These are phyloP conservation scores for Claviceps sp. DNA, from an alignment of 2,329 filamentous ascomycete species.

Conservation along the genomic window DNA sequence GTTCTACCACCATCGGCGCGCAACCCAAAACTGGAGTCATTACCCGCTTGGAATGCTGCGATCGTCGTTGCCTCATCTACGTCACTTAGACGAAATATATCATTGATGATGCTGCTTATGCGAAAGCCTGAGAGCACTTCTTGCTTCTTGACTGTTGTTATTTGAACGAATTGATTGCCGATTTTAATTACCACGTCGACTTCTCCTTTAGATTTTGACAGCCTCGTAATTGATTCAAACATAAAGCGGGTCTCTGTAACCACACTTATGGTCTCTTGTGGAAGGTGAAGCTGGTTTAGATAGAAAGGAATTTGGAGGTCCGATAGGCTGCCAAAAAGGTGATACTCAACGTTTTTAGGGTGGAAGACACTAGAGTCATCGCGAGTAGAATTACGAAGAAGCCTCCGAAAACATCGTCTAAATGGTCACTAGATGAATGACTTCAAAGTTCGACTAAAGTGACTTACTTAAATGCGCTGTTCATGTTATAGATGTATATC, in stretches of 20 bases:
- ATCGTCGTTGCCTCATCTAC: constrained; percentile 50
- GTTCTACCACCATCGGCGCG: constrained; percentile 57
- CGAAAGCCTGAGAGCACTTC: constrained; percentile 51
- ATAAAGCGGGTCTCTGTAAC: constrained; percentile 53
- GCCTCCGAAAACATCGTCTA: constrained; percentile 49
- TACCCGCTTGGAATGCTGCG: constrained; percentile 44
- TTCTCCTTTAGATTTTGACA: constrained; percentile 58
- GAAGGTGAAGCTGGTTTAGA: constrained; percentile 50
- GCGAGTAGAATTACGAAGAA: constrained; percentile 48
- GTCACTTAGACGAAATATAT: constrained; percentile 55
- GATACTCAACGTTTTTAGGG: constrained; percentile 51
- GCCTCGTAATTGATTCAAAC: constrained; percentile 49
- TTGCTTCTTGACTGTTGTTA: constrained; percentile 55
- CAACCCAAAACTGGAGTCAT: constrained; percentile 54
- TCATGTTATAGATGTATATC: constrained; percentile 62
- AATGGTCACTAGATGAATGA: not conserved
- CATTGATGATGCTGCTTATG: constrained; percentile 52
- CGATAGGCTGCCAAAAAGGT: constrained; percentile 50
- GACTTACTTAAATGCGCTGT: constrained; percentile 48
- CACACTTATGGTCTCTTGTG: constrained; percentile 57
- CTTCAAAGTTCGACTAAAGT: too few species aligned
- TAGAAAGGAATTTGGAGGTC: constrained; percentile 56
- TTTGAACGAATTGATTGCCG: constrained; percentile 55
- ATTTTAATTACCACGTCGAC: constrained; percentile 57
- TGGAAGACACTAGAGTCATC: constrained; percentile 48